These are phyloP conservation scores for Periconia sp. DNA, from an alignment of 2,329 filamentous ascomycete species.

Conservation along the genomic window DNA sequence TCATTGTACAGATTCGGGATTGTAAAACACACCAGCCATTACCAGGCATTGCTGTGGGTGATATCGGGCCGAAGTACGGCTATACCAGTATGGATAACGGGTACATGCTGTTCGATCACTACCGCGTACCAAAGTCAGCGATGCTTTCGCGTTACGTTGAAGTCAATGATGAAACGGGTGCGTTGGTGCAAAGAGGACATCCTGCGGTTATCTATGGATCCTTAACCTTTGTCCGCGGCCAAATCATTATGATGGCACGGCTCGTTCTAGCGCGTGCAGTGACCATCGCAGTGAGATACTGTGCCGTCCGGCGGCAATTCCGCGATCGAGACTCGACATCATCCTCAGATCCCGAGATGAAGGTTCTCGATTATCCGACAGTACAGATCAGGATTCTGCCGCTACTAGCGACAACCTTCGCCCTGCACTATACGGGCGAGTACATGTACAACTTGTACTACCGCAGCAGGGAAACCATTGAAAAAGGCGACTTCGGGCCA, in stretches of 20 bases:
- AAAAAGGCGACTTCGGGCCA: conserved; percentile 56
- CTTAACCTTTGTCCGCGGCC: conserved; percentile 55
- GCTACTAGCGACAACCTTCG: conserved; percentile 60
- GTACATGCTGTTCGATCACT: conserved; percentile 60
- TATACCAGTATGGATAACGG: conserved; percentile 61
- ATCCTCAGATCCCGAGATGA: conserved; percentile 43
- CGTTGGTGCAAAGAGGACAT: conserved; percentile 54
- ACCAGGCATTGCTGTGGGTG: conserved; percentile 57
- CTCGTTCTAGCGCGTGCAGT: conserved; percentile 60
- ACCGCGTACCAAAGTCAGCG: conserved; percentile 55
- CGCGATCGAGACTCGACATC: conserved; percentile 54
- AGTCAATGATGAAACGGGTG: conserved; percentile 54
- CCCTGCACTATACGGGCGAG: conserved; percentile 54
- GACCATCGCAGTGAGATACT: conserved; percentile 59
- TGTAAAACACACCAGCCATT: conserved; percentile 55
- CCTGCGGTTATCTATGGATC: conserved; percentile 59
- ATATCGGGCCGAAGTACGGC: conserved; percentile 63
- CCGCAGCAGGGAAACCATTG: conserved; percentile 53
- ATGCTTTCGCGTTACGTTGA: conserved; percentile 58
- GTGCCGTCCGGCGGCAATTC: conserved; percentile 57
- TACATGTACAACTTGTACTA: conserved; percentile 60
- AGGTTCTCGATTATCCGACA: conserved; percentile 59
- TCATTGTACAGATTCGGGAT: conserved; percentile 60
- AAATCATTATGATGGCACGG: conserved; percentile 58
- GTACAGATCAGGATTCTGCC: conserved; percentile 61